A percentile compares a stretch with the other conserved stretches of the same genome.
These are phyloP conservation scores for Colletotrichum tofieldiae DNA, from an alignment of 2,329 filamentous ascomycete genomes.

Conservation along the genomic window DNA sequence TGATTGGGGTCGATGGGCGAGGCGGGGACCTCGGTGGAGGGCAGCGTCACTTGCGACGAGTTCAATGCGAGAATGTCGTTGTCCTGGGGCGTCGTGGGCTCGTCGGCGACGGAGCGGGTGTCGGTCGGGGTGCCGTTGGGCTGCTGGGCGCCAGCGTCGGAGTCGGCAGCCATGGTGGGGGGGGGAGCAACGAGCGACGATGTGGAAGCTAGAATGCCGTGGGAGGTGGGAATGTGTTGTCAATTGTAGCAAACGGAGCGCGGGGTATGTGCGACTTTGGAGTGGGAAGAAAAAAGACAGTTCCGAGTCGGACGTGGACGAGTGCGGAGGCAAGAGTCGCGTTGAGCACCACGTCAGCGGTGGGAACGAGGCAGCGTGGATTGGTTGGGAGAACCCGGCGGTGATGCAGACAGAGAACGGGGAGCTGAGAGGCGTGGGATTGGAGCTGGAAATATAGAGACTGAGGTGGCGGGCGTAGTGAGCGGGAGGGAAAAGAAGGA, in stretches of 20 bases:
- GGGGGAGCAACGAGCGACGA: constrained; percentile 12
- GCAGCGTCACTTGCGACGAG: constrained; percentile 69
- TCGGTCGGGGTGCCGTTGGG: constrained; percentile 50
- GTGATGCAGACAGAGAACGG: constrained; percentile 4
- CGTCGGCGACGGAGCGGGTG: constrained; percentile 47
- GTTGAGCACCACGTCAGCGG: constrained; percentile 41
- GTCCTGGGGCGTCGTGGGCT: constrained; percentile 53
- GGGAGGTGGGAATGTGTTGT: background rate
- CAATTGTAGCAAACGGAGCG: constrained; percentile 9
- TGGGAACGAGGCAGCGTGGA: constrained; percentile 25
- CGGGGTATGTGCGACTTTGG: constrained; percentile 12
- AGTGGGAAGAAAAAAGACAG: background rate
- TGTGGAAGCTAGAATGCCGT: background rate
- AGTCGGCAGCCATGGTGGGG: constrained; percentile 55
- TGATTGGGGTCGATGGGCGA: constrained; percentile 66
- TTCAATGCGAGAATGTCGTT: constrained; percentile 47
- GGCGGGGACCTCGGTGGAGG: constrained; percentile 69
- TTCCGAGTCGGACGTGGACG: background rate
- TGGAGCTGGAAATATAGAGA: constrained; percentile 18
- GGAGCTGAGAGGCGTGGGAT: background rate
- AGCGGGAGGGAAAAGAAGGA: background rate
- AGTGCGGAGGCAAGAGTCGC: constrained; percentile 27
- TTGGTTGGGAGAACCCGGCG: constrained; percentile 19
- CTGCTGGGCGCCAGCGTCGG: constrained; percentile 52
- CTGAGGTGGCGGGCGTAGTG: background rate